A percentile compares a stretch with the other conserved stretches of the same genome.
These are phyloP conservation scores for Hyparrhenia diplandra DNA, from an alignment of 176 grass and related monocot species.

Conservation along the genomic window DNA sequence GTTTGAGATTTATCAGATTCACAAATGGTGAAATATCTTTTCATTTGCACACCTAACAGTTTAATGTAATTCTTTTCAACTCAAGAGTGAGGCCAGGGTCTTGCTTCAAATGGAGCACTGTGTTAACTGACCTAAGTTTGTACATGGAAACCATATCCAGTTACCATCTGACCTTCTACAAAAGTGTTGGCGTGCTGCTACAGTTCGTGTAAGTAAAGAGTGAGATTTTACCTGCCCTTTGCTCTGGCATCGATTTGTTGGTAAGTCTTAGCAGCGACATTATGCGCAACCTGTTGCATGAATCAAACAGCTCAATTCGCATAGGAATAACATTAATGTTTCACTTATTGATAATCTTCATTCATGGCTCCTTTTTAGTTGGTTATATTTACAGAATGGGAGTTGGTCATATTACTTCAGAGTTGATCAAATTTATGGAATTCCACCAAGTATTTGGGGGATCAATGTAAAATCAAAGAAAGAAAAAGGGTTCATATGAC, in stretches of 20 bases:
- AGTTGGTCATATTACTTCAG: neutral
- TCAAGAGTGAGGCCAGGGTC: neutral
- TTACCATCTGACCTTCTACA: neutral
- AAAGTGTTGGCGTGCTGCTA: too few species aligned
- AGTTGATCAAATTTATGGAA: neutral
- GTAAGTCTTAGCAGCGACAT: constrained; percentile 52
- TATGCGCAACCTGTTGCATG: constrained; percentile 59
- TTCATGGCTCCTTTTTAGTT: neutral
- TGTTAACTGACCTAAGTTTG: too few species aligned
- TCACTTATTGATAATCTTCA: neutral
- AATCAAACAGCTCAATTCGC: constrained; percentile 10
- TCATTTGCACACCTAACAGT: neutral
- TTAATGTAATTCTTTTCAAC: neutral
- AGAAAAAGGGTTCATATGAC: neutral
- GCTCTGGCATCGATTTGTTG: constrained; percentile 74
- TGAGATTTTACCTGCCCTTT: constrained; percentile 57
- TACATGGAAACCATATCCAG: neutral
- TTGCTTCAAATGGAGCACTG: neutral
- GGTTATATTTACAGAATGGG: neutral
- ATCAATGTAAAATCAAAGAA: neutral
- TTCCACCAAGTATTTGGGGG: neutral
- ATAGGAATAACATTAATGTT: neutral
- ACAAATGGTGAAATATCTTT: neutral
- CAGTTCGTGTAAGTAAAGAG: neutral
- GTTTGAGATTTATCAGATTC: neutral